phyloP scores from a whole-genome alignment of 2,329 filamentous ascomycete genomes.

The Chaetomium strumarium region DNA sequence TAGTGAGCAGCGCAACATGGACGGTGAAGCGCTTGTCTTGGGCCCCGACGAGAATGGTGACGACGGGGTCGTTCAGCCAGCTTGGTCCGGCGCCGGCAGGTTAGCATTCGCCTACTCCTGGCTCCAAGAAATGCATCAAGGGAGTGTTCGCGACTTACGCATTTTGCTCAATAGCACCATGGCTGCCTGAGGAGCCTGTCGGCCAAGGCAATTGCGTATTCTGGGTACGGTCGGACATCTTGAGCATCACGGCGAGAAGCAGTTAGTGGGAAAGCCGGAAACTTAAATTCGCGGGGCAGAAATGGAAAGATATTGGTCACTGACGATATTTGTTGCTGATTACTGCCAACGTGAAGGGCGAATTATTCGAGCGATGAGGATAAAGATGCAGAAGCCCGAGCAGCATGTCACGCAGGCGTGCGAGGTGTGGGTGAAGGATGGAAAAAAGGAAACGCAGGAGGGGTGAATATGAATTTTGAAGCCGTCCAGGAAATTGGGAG shows the following conservation, averaged over 20 bases:
- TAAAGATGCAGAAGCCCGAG: too few species aligned
- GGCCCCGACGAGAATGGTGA: conserved; percentile 19
- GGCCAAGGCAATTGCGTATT: neutral
- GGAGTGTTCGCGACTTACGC: too few species aligned
- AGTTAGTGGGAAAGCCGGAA: neutral
- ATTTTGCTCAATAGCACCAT: neutral
- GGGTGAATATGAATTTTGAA: neutral
- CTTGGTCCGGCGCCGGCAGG: neutral
- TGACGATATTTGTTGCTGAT: neutral
- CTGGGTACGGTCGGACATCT: neutral
- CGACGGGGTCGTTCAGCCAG: conserved; percentile 21
- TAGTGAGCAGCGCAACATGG: conserved; percentile 23
- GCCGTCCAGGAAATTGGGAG: neutral
- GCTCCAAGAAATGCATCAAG: neutral
- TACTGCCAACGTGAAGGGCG: neutral
- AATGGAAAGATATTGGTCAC: neutral
- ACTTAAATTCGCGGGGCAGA: neutral
- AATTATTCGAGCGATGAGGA: neutral
- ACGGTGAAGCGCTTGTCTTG: conserved; percentile 17
- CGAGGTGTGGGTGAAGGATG: neutral
- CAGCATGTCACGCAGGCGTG: too few species aligned
- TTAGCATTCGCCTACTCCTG: neutral
- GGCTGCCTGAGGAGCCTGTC: neutral
- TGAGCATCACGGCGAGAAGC: neutral
- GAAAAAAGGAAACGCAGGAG: neutral